Percentiles rank a stretch among this genome's conserved stretches.
Conservation (phyloP, 305 asterid species). For the Fraxinus sp. region DNA sequence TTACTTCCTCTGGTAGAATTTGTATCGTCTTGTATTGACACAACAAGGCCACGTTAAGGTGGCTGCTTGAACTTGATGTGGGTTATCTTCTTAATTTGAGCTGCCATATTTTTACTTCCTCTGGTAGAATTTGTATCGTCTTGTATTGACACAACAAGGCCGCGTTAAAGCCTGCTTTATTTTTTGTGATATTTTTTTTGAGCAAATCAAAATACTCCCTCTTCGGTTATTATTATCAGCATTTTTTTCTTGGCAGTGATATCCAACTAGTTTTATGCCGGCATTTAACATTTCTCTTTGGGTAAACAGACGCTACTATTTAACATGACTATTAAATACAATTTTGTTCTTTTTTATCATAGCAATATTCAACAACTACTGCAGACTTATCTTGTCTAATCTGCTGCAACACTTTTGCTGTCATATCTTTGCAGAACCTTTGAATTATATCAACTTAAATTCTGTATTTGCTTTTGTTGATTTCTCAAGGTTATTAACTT, state of each 20-base stretch:
- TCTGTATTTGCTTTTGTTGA: neutral
- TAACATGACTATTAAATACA: neutral
- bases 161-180: slow-evolving; percentile 13
- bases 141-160: slow-evolving; percentile 10
- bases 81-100: neutral
- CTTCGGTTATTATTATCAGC: neutral
- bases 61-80: slow-evolving; percentile 4
- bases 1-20: neutral
- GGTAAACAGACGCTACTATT: neutral
- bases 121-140: neutral
- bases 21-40: slow-evolving; percentile 17
- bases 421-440: neutral
- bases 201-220: neutral
- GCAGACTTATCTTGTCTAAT: neutral
- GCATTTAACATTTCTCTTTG: neutral
- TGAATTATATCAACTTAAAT: neutral
- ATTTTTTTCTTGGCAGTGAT: neutral
- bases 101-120: slow-evolving; percentile 3
- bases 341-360: neutral
- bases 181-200: neutral
- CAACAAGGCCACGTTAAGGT: neutral
- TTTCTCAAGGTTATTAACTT: neutral
- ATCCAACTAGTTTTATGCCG: neutral
- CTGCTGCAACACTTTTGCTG: neutral
- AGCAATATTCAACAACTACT: neutral